A percentile compares a stretch with the other conserved stretches of the same genome.
These are phyloP conservation scores for Diddensiella santjacobensis DNA, from an alignment of 805 yeast genomes.

Conservation along the genomic window DNA sequence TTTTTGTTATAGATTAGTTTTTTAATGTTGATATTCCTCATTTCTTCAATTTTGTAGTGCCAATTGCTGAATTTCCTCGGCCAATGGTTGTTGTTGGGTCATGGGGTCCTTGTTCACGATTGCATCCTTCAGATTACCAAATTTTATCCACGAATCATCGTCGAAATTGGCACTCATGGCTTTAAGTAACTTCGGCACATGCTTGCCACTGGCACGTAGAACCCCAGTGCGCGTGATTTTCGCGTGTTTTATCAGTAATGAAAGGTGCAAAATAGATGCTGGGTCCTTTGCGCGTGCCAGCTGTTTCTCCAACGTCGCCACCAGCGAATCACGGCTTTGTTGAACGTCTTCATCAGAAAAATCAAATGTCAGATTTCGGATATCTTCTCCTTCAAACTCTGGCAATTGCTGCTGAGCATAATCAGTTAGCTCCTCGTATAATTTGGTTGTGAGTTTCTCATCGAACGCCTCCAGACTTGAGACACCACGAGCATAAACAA, in stretches of 20 bases:
- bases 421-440: constrained; percentile 26
- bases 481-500: constrained; percentile 25
- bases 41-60: no score
- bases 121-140: constrained; percentile 21
- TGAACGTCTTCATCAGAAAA: constrained; percentile 1
- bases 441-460: constrained; percentile 8
- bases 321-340: constrained; percentile 4
- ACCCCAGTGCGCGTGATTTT: constrained; percentile 18
- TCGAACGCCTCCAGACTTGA: constrained; percentile 6
- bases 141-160: constrained; percentile 19
- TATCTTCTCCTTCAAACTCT: neutral
- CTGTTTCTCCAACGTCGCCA: constrained; percentile 12
- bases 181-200: constrained; percentile 30
- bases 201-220: constrained; percentile 28
- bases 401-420: constrained; percentile 14
- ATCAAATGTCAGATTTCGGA: neutral
- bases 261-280: constrained; percentile 28
- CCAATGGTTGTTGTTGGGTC: neutral
- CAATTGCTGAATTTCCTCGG: neutral
- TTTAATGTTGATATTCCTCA: no score
- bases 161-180: neutral
- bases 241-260: constrained; percentile 24
- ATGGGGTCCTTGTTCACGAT: constrained; percentile 5
- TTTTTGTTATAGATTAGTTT: no score
- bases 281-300: constrained; percentile 23